Evolutionary conservation across 208 protist genomes (phyloP), one percentile per base, ranked within the genome.

Genomic region (Trypanosoma caninum): DNA sequence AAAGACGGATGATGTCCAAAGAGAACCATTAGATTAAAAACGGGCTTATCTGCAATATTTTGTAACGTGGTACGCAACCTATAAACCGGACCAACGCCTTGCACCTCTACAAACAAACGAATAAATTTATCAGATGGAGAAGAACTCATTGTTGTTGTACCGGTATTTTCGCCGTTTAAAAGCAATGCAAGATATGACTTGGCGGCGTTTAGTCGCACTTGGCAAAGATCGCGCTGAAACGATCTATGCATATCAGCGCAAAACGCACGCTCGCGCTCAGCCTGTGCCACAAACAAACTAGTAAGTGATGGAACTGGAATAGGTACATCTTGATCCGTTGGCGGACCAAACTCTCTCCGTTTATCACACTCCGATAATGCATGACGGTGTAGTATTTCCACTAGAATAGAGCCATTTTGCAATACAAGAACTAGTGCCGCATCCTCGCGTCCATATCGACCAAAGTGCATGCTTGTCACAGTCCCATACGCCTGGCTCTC

Each of bases 231-330:
- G 50, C 89, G 78, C 74, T 98, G 94, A 65, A 97, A 98, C 45
- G 82, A 76, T 22, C 79, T 68, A 64, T 98, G 94, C 76, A 98
- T 97, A 37, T 96, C 85, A 14, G 83, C 58, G 14, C 77, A 70
- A 67, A 86, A 88, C 37, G 78, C 66, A 38, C 78, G 78, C 78
- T 98, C 96, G 6, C 95, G 82, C 60, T 94, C 78, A 31, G 91
- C 92, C 68, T 98, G 95, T 44, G 95, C 80, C 5, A 93, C 72
- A 78, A 98, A 98, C n/a, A 98, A 78, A 57, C 78, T 82, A 59
- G 91, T 98, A 35, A 95, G 87, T 20, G 78, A 79, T 1, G 97
- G 97, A 9, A 98, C 80, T 7, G 79, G 76, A 37, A 98, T 88
- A 35, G 92, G 94, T 9, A 95, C 65, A 59, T 97, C 95, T 68